Base-by-base conservation (phyloP, 192 early-diverging fungal species). In the Mortierella alpina region DNA sequence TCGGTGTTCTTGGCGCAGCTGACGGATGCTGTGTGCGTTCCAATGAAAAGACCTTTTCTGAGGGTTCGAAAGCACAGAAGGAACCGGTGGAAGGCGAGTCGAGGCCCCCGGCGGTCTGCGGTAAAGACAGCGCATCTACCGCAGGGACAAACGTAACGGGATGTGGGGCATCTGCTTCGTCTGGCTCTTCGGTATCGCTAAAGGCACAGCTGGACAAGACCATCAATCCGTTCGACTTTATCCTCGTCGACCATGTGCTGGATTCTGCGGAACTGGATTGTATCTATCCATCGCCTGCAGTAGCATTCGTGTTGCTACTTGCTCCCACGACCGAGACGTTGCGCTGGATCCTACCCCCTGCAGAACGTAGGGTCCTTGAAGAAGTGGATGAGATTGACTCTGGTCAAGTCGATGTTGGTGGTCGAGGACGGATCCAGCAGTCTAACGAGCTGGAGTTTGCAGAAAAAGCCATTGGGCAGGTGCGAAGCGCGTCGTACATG, bases 301-400 rank as follows among this genome's bases (percentile, higher is more conserved):
- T 80, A 22, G 77, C 77, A 9, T 80, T 72, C 53, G 64, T 80
- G 10, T 59, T 80, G 12, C 46, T 80, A 4, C 42, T 80, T 2
- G 77, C 77, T 9, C 77, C 77, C n/a, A 80, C 77, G 2, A 80
- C 69, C 11, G 77, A 80, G 46, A 80, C 77, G 3, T 41, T 80
- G 7, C 41, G 77, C 9, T 80, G 77, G 77, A 80, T 80, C 47
- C 40, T 80, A 1, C 77, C 77, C 2, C 77, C 77, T 2, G 77
- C 77, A 18, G 46, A 68, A 31, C 66, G 64, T 20, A 45, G 15
- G 14, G 7, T 9, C 2, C 45, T 59, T 31, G 20, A 31, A 0
- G 42, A 63, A 18, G n/a, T 47, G 0, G 68, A 72, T 1, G 76
- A 79, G 18, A 8, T 44, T 0, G 69, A 72, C 22, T 63, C 52